phyloP scores from a whole-genome alignment of 1,284 basidiomycete genomes.

The Trichosporon ovoides region DNA sequence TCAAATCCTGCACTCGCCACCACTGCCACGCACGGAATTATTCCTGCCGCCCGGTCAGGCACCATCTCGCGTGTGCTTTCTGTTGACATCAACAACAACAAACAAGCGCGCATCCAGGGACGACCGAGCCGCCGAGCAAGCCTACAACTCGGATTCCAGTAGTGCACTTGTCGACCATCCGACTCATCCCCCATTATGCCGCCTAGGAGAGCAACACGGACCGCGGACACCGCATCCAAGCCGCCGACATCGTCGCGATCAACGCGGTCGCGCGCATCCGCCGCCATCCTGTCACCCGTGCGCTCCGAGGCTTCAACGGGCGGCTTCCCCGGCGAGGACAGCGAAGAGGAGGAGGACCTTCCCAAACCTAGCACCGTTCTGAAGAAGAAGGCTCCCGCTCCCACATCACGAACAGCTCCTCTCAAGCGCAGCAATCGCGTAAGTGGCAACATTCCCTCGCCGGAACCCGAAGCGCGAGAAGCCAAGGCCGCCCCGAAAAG shows the following conservation, averaged over 20 bases:
- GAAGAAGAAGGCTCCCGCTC: conserved; percentile 5
- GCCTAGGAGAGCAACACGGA: conserved; percentile 14
- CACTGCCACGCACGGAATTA: neutral
- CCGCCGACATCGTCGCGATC: neutral
- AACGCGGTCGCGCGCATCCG: neutral
- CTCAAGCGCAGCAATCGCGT: neutral
- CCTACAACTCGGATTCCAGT: too few species aligned
- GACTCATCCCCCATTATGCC: conserved; percentile 13
- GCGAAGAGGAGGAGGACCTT: conserved; percentile 8
- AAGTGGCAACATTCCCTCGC: neutral
- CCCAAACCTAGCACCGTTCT: neutral
- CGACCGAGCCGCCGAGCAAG: neutral
- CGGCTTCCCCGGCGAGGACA: conserved; percentile 6
- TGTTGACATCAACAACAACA: conserved; percentile 1
- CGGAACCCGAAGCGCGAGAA: conserved; percentile 1
- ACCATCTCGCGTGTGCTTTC: conserved; percentile 3
- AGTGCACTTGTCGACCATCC: neutral
- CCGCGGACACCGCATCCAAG: neutral
- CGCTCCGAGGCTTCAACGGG: neutral
- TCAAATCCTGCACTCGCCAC: too few species aligned
- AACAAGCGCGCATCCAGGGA: neutral
- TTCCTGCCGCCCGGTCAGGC: neutral
- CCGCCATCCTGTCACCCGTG: neutral
- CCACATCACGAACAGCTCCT: neutral
- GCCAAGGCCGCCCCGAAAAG: neutral